Percentiles rank a stretch among this genome's conserved stretches.
Conservation (phyloP, 805 yeast genomes). For the Maudiozyma serrabonitensis region DNA sequence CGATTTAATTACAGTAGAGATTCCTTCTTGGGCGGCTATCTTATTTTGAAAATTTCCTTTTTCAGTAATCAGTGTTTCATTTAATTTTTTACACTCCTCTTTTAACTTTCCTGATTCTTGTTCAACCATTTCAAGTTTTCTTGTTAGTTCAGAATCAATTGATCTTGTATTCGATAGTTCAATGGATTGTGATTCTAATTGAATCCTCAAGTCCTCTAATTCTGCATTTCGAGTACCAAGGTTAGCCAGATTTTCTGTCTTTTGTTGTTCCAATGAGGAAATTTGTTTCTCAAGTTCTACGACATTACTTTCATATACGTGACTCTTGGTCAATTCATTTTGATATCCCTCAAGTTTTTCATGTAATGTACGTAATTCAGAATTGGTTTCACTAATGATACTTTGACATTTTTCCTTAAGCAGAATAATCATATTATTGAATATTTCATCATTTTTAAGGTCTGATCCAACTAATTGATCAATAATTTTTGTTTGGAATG, state of each 20-base stretch:
- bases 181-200: slow-evolving; percentile 6
- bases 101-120: slow-evolving; percentile 6
- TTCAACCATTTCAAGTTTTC: slow-evolving; percentile 3
- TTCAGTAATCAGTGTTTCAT: slow-evolving; percentile 11
- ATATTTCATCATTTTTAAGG: neutral
- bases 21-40: slow-evolving; percentile 29
- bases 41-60: slow-evolving; percentile 29
- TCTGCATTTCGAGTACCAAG: slow-evolving; percentile 23
- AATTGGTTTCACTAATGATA: neutral
- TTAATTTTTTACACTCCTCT: slow-evolving; percentile 8
- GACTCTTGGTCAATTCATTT: slow-evolving; percentile 5
- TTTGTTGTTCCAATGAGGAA: slow-evolving; percentile 15
- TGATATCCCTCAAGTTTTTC: slow-evolving; percentile 5
- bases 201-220: slow-evolving; percentile 11
- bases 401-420: neutral
- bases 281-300: slow-evolving; percentile 14
- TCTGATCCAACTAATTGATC: neutral
- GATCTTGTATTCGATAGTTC: slow-evolving; percentile 6
- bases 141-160: slow-evolving; percentile 8
- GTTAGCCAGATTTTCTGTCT: slow-evolving; percentile 16
- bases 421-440: neutral
- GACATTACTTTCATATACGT: slow-evolving; percentile 13
- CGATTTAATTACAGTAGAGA: slow-evolving; percentile 23
- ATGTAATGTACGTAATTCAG: neutral
- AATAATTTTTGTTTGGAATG: neutral